These are phyloP conservation scores for Paraphoma sp. DNA, from an alignment of 2,329 filamentous ascomycete species.

Conservation along the genomic window DNA sequence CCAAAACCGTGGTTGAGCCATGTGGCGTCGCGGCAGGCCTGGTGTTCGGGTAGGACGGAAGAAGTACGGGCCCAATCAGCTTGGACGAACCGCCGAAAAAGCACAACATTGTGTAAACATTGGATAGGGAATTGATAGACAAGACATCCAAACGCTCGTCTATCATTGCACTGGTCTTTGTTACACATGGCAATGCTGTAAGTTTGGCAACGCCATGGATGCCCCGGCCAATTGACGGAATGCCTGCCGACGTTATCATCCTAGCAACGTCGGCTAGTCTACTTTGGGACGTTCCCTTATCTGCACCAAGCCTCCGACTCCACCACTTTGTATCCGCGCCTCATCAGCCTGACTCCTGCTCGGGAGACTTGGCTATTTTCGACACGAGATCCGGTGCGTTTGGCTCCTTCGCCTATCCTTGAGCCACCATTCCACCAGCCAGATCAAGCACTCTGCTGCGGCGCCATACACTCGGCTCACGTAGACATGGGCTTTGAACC, in stretches of 20 bases:
- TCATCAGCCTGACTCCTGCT: slow-evolving; percentile 11
- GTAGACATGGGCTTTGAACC: slow-evolving; percentile 13
- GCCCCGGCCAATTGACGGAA: slow-evolving; percentile 16
- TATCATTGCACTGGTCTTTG: slow-evolving; percentile 11
- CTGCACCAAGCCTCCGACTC: slow-evolving; percentile 19
- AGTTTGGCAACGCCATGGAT: slow-evolving; percentile 15
- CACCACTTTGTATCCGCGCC: slow-evolving; percentile 18
- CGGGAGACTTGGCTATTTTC: slow-evolving; percentile 15
- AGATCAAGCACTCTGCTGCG: slow-evolving; percentile 13
- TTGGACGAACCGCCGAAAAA: slow-evolving; percentile 14
- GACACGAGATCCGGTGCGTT: slow-evolving; percentile 23
- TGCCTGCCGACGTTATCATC: slow-evolving; percentile 28
- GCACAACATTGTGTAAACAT: slow-evolving; percentile 17
- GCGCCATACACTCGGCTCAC: slow-evolving; percentile 13
- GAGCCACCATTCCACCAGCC: slow-evolving; percentile 10
- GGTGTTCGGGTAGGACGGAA: slow-evolving; percentile 33
- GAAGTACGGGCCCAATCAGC: slow-evolving; percentile 23
- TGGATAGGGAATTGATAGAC: slow-evolving; percentile 22
- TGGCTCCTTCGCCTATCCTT: slow-evolving; percentile 29
- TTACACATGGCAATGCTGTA: slow-evolving; percentile 32
- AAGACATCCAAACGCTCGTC: slow-evolving; percentile 6
- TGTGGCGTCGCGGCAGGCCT: slow-evolving; percentile 5
- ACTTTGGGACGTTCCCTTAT: slow-evolving; percentile 19
- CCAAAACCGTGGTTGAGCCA: slow-evolving; percentile 1
- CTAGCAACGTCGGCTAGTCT: slow-evolving; percentile 11